phyloP scores from a whole-genome alignment of 1,139 yeast species.

The Yamadazyma mexicana region DNA sequence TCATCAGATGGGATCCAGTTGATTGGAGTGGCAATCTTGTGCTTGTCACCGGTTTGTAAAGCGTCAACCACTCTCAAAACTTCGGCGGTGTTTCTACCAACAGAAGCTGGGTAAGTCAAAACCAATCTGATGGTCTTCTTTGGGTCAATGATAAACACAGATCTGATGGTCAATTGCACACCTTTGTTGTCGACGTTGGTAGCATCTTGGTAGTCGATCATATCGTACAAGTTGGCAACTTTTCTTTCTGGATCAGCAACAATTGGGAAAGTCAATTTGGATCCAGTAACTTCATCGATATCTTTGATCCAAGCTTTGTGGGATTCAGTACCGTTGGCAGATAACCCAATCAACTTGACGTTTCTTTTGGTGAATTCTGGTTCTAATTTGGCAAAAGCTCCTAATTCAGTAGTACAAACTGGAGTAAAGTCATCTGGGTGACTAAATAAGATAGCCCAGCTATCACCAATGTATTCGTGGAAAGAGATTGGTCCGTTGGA shows the following conservation, averaged over 20 bases:
- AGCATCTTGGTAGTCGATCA: constrained; percentile 87
- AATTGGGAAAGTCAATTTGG: constrained; percentile 78
- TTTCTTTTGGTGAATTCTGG: constrained; percentile 78
- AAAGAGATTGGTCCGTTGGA: constrained; percentile 76
- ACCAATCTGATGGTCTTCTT: constrained; percentile 78
- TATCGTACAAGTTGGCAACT: constrained; percentile 81
- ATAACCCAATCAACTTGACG: constrained; percentile 75
- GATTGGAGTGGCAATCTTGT: constrained; percentile 83
- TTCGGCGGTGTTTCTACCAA: constrained; percentile 89
- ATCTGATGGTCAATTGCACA: constrained; percentile 68
- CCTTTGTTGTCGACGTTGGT: constrained; percentile 78
- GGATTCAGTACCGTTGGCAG: constrained; percentile 69
- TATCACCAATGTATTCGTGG: constrained; percentile 74
- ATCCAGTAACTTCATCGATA: constrained; percentile 76
- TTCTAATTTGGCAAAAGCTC: constrained; percentile 82
- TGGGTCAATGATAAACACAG: constrained; percentile 88
- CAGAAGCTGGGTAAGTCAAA: constrained; percentile 85
- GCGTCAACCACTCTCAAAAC: constrained; percentile 86
- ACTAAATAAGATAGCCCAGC: constrained; percentile 79
- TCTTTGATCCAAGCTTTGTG: constrained; percentile 85
- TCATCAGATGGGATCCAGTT: constrained; percentile 77
- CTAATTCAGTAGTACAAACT: constrained; percentile 87
- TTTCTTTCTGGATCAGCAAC: constrained; percentile 81
- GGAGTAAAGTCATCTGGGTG: constrained; percentile 92
- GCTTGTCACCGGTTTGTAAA: constrained; percentile 74